A percentile compares a stretch with the other conserved stretches of the same genome.
Evolutionary conservation across 331 rosid species (phyloP).

Genomic region (Phaseolus coccineus): DNA sequence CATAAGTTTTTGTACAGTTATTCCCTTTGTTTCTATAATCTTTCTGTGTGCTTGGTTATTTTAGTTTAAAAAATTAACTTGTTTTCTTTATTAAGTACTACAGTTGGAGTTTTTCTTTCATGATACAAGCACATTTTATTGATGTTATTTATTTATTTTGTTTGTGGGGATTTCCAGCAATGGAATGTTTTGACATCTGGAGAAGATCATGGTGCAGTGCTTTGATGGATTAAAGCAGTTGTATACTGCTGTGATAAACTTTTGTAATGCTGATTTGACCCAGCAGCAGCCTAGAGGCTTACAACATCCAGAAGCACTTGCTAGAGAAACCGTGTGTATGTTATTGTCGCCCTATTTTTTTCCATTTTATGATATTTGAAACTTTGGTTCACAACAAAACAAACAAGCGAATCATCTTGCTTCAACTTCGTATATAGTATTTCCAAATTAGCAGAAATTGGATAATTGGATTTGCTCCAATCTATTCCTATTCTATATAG

Average conservation of each 20-base stretch:
- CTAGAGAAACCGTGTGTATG: conserved; percentile 60
- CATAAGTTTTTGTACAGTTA: neutral
- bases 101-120: neutral
- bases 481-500: neutral
- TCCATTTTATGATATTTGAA: conserved; percentile 17
- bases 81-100: neutral
- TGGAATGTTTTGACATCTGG: conserved; percentile 49
- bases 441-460: neutral
- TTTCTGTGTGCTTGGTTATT: conserved; percentile 15
- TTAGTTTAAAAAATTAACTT: conserved; percentile 8
- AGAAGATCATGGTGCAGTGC: conserved; percentile 53
- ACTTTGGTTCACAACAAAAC: neutral
- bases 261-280: conserved; percentile 32
- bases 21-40: neutral
- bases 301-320: conserved; percentile 52
- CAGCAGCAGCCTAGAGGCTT: conserved; percentile 41
- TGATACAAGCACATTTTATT: neutral
- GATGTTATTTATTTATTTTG: neutral
- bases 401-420: neutral
- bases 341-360: conserved; percentile 33
- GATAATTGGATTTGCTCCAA: neutral
- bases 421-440: neutral
- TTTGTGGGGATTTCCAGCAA: conserved; percentile 41
- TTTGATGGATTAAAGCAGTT: conserved; percentile 54
- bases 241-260: conserved; percentile 29